Evolutionary conservation across 2,329 filamentous ascomycete genomes (phyloP).

Genomic region (Exophiala sp.): DNA sequence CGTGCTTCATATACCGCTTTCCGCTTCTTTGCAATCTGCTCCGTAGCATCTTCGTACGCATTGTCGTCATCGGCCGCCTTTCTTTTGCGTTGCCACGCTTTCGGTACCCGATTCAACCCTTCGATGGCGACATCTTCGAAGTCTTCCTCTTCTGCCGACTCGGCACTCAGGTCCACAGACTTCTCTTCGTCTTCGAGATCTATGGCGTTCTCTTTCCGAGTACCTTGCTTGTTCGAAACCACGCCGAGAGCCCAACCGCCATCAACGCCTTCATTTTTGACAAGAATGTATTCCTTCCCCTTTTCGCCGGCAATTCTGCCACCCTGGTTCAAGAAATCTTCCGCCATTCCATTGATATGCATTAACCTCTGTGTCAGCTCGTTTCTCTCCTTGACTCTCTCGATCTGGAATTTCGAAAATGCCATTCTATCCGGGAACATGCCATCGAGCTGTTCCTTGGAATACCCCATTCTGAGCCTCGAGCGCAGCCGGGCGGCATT

Average conservation of each 20-base stretch:
- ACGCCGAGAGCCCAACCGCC: slow-evolving; percentile 95
- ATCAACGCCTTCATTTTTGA: slow-evolving; percentile 91
- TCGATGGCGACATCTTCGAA: slow-evolving; percentile 93
- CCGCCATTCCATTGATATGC: slow-evolving; percentile 84
- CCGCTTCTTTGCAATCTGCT: slow-evolving; percentile 40
- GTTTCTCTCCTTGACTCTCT: slow-evolving; percentile 85
- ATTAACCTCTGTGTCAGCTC: slow-evolving; percentile 91
- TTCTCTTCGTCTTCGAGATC: slow-evolving; percentile 69
- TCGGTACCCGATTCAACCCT: slow-evolving; percentile 77
- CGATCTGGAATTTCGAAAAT: slow-evolving; percentile 94
- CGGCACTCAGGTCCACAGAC: slow-evolving; percentile 9
- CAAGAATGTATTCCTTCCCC: slow-evolving; percentile 87
- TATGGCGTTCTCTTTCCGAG: slow-evolving; percentile 78
- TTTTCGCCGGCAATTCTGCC: slow-evolving; percentile 61
- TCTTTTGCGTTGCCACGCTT: slow-evolving; percentile 41
- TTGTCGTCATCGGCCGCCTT: slow-evolving; percentile 35
- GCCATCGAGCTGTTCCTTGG: slow-evolving; percentile 86
- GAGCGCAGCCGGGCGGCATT: slow-evolving; percentile 88
- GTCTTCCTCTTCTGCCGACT: slow-evolving; percentile 55
- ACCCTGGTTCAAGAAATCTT: slow-evolving; percentile 55
- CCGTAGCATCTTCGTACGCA: slow-evolving; percentile 32
- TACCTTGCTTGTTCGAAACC: slow-evolving; percentile 75
- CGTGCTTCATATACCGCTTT: slow-evolving; percentile 45
- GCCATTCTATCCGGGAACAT: slow-evolving; percentile 99
- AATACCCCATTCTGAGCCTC: slow-evolving; percentile 87